Base-by-base conservation (phyloP, 345 rosid genomes). In the Salix viminalis region DNA sequence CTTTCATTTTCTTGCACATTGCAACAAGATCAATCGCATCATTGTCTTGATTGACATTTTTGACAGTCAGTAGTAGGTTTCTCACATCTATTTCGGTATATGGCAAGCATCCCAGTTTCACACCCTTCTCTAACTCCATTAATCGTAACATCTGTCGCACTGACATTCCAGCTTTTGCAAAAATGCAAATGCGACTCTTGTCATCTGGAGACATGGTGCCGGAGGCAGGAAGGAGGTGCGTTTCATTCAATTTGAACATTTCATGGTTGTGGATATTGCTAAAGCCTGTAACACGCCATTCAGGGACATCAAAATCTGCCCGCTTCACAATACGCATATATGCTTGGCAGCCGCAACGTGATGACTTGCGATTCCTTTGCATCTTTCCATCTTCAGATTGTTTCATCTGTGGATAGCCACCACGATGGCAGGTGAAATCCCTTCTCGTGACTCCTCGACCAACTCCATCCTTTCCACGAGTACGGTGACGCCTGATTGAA, bases 21-120 rank as follows among this genome's bases (percentile, higher is more conserved):
- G 76, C 88, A 50, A 83, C 62, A 66, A 87, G 83, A 71, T 83
- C 90, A 62, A 83, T 67, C 4, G 75, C 84, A 75, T 87, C 88
- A 76, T 79, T 67, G 34, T 76, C 79, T 37, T 48, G 68, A 56
- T 71, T 75, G 5, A 74, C 39, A 61, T 74, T 79, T 74, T 75
- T 79, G 26, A 79, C 61, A 42, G 82, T 74, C 65, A 74, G 82
- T 2, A 79, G 54, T 15, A 74, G 54, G 70, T 79, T 79, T 61
- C 82, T 79, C 70, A 74, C 82, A 69, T 79, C 82, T 44, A 60
- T 34, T 74, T 79, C 78, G 5, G 82, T 79, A 69, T 46, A 79
- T 10, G 82, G 82, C 56, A 79, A 74, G 70, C 78, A 68, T 30
- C 82, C 82, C 23, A 74, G 78, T 74, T 79, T 74, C 78, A 79